phyloP scores from a whole-genome alignment of 1,284 basidiomycete species.

The Boletus smithii region DNA sequence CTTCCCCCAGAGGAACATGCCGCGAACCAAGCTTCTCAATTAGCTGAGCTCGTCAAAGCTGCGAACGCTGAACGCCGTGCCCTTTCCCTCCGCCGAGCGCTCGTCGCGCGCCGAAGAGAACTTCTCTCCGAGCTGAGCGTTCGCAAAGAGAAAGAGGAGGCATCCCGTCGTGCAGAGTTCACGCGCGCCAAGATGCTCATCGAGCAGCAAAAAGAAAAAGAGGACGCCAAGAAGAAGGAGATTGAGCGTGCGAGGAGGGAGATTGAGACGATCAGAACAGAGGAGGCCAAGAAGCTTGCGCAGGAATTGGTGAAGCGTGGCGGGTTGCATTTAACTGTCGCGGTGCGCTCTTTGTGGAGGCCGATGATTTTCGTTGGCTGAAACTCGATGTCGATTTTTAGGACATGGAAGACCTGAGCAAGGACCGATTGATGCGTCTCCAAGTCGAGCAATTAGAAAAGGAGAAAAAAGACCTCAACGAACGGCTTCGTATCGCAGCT shows the following conservation, averaged over 20 bases:
- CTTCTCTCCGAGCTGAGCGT: slow-evolving; percentile 83
- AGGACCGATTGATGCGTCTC: slow-evolving; percentile 84
- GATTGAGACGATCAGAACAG: slow-evolving; percentile 77
- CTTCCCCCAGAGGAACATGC: slow-evolving; percentile 50
- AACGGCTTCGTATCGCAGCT: slow-evolving; percentile 78
- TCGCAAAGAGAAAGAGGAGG: slow-evolving; percentile 90
- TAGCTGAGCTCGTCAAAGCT: slow-evolving; percentile 53
- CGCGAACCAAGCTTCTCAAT: slow-evolving; percentile 51
- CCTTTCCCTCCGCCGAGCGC: slow-evolving; percentile 70
- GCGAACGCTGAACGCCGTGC: slow-evolving; percentile 75
- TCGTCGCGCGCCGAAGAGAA: slow-evolving; percentile 87
- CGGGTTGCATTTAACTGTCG: slow-evolving; percentile 81
- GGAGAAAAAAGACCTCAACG: slow-evolving; percentile 88
- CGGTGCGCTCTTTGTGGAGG: slow-evolving; percentile 52
- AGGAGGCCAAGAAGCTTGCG: slow-evolving; percentile 90
- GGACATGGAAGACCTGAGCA: slow-evolving; percentile 84
- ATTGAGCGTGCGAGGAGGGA: slow-evolving; percentile 78
- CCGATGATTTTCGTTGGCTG: too few species aligned
- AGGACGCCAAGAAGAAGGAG: slow-evolving; percentile 73
- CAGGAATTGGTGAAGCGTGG: slow-evolving; percentile 83
- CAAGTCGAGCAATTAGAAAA: slow-evolving; percentile 96
- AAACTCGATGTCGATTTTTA: background rate
- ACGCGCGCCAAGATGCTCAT: slow-evolving; percentile 72
- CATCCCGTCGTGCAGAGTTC: slow-evolving; percentile 73
- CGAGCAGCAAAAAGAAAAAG: slow-evolving; percentile 60